Percentiles rank a stretch among this genome's conserved stretches.
Evolutionary conservation across 169 alveolate genomes (phyloP).

Genomic region (Plasmodium reichenowi): DNA sequence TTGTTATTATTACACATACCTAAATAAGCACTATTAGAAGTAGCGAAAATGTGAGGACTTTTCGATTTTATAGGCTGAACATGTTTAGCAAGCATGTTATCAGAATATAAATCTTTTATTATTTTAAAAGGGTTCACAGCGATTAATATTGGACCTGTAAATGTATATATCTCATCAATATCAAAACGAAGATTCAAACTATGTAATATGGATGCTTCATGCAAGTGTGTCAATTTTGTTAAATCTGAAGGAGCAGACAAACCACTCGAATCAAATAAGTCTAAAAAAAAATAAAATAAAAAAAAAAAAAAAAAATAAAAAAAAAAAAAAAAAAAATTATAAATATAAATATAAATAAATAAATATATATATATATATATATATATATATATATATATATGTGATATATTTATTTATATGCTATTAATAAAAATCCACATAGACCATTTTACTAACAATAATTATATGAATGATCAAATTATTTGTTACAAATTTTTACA

Average conservation of each 20-base stretch:
- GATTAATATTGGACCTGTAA: slow-evolving; percentile 97
- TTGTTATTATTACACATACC: slow-evolving; percentile 91
- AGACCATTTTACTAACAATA: too few relatives aligned
- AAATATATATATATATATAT: slow-evolving; percentile 5
- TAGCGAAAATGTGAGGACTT: slow-evolving; percentile 95
- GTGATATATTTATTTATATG: neutral
- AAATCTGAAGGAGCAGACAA: slow-evolving; percentile 88
- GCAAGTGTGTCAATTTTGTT: slow-evolving; percentile 91
- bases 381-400: too few relatives aligned
- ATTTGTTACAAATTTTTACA: neutral
- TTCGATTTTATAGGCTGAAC: slow-evolving; percentile 77
- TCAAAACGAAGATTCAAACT: slow-evolving; percentile 92
- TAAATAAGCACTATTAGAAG: slow-evolving; percentile 95
- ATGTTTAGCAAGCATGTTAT: slow-evolving; percentile 75
- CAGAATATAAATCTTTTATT: slow-evolving; percentile 82
- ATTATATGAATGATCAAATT: too few relatives aligned
- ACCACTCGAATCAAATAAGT: slow-evolving; percentile 51
- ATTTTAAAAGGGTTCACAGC: slow-evolving; percentile 97
- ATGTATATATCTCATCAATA: slow-evolving; percentile 94
- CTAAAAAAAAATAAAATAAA: neutral
- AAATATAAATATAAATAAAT: slow-evolving; percentile 5
- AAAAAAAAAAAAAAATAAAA: too few relatives aligned
- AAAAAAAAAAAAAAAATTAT: neutral
- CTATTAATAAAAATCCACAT: neutral
- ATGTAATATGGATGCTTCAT: slow-evolving; percentile 95